Evolutionary conservation across 2,329 filamentous ascomycete species (phyloP).

Genomic region (Aureobasidium sp.): DNA sequence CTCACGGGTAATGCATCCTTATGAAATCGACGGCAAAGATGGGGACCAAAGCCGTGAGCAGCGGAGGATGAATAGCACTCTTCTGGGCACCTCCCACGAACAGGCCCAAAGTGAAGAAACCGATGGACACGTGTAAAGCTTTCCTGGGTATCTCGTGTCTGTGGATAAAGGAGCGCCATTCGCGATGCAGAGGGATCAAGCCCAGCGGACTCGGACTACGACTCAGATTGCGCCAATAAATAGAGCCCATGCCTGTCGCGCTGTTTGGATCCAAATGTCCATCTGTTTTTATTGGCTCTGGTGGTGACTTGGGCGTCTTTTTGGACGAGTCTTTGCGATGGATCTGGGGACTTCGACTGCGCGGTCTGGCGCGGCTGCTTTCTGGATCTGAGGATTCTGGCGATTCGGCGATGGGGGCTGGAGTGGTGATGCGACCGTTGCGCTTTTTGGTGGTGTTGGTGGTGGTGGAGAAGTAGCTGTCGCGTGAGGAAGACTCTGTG

Average conservation of each 20-base stretch:
- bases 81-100: slow-evolving; percentile 75
- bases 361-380: slow-evolving; percentile 51
- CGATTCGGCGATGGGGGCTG: slow-evolving; percentile 48
- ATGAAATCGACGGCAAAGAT: slow-evolving; percentile 75
- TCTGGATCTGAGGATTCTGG: slow-evolving; percentile 45
- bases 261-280: slow-evolving; percentile 61
- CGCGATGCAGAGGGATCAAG: slow-evolving; percentile 86
- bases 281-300: slow-evolving; percentile 33
- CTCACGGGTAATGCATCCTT: slow-evolving; percentile 62
- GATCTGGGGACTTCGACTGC: slow-evolving; percentile 60
- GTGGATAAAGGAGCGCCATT: slow-evolving; percentile 81
- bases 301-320: slow-evolving; percentile 32
- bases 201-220: slow-evolving; percentile 87
- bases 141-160: slow-evolving; percentile 96
- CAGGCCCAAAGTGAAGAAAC: slow-evolving; percentile 81
- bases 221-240: slow-evolving; percentile 80
- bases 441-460: slow-evolving; percentile 52
- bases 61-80: slow-evolving; percentile 67
- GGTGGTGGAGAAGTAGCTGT: slow-evolving; percentile 58
- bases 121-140: slow-evolving; percentile 87
- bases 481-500: slow-evolving; percentile 44
- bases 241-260: slow-evolving; percentile 55
- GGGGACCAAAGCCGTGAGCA: slow-evolving; percentile 72
- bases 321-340: slow-evolving; percentile 21
- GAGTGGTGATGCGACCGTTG: slow-evolving; percentile 47